Evolutionary conservation across 1,139 yeast genomes (phyloP), one percentile per base, ranked within the genome.

Genomic region (Kurtzmaniella quercitrusa): DNA sequence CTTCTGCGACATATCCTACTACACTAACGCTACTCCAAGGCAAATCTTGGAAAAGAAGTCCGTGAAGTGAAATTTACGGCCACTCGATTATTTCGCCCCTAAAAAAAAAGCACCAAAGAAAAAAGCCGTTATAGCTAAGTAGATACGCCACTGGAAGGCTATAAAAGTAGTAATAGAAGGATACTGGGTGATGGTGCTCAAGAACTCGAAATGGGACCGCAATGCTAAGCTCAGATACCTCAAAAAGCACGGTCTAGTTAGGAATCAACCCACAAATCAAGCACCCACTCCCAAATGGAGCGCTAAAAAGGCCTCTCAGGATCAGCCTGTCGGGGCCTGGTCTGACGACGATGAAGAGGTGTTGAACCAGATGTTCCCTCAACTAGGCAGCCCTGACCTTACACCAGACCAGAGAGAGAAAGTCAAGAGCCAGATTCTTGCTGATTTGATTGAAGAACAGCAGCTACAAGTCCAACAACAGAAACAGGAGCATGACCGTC

Each of bases 201-300:
- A 72, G 53, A 67, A 72, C 48, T 61, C 69, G 10, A 73, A 72
- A 54, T 72, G 75, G 71, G 78, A 72, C 52, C 66, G 65, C 48
- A 70, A 68, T 53, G 76, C 77, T 39, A 73, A 69, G 50, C 48
- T 54, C 48, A 58, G 61, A 51, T 71, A 68, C 48, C 55, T 69
- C 60, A 63, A 60, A 49, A 72, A 71, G 48, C 77, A 73, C 54
- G 75, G 75, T 9, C 51, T 66, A 23, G 41, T 54, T 18, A 51
- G 52, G n/a, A 44, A 49, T 17, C 49, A 45, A 3, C 48, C 39
- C n/a, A 48, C 45, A 5, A 27, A 27, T 27, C 31, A 27, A n/a
- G 50, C 44, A 11, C 41, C 41, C 3, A 53, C 50, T 9, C 64
- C 70, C 8, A 71, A 70, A 51, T 73, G 77, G 77, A 51, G 67